Evolutionary conservation across 768 basidiomycete genomes (phyloP), one percentile per base, ranked within the genome.

Genomic region (Amanita fuliginea): DNA sequence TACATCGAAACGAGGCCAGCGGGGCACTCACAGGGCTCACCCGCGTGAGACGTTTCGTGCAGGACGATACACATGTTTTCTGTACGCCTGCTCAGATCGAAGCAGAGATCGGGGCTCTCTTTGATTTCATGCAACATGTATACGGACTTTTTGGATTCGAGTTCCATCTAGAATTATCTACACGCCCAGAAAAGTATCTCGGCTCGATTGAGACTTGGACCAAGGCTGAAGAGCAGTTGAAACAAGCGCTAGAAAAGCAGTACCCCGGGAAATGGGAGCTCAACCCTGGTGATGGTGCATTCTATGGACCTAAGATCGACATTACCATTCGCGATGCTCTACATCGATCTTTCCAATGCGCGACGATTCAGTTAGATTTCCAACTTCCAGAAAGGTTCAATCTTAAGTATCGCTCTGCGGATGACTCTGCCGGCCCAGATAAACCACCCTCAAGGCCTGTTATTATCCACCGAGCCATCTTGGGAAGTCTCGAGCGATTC

Each of bases 221-320:
- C 56, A 60, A 74, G 43, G 95, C 96, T 1, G 96, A 98, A 69
- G 69, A 69, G 87, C 89, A 91, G 86, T 77, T 94, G 47, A 82
- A 74, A 46, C 70, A 75, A 56, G 85, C 90, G 1, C 79, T 99
- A 46, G 88, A 98, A 32, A 83, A 82, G 58, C 77, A 80, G 51
- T 86, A 93, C 57, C 80, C 90, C 0, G 92, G 89, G 42, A 76
- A 86, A 56, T 99, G 96, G 96, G 77, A 82, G 47, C 66, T 94
- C 51, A 96, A 96, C 65, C 88, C 89, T 7, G 95, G 93, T 40
- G 96, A 99, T 59, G 96, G 96, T 44, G 96, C 96, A 8, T 99
- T 99, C 77, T 99, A 99, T 68, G 96, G 96, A 0, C 96, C 96
- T 55, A 98, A 98, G 73, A 95, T 97, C 60, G 96, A 98, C 67